Evolutionary conservation across 768 basidiomycete genomes (phyloP).

Genomic region (Lactifluus echinatus): DNA sequence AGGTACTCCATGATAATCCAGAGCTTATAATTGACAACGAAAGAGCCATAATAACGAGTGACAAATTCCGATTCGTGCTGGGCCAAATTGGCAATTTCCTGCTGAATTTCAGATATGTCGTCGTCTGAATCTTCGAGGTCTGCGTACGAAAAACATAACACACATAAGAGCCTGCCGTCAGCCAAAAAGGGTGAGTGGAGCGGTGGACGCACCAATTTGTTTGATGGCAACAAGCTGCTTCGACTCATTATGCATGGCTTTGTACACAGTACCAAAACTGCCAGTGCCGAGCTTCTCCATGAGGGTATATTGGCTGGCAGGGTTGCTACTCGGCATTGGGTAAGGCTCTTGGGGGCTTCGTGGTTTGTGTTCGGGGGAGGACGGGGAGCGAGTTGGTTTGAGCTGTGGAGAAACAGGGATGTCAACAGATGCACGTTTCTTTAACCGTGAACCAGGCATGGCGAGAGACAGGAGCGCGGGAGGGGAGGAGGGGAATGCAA

Average conservation of each 20-base stretch:
- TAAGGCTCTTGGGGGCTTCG: constrained; percentile 45
- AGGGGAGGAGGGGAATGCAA: neutral
- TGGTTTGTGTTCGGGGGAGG: constrained; percentile 40
- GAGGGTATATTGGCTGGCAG: constrained; percentile 84
- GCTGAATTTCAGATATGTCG: constrained; percentile 97
- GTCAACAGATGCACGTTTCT: constrained; percentile 15
- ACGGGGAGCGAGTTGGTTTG: constrained; percentile 39
- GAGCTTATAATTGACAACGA: constrained; percentile 92
- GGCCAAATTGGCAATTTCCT: constrained; percentile 93
- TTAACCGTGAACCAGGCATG: constrained; percentile 15
- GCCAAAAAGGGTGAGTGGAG: neutral
- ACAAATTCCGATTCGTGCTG: constrained; percentile 96
- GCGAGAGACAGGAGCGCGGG: neutral
- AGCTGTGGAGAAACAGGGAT: constrained; percentile 29
- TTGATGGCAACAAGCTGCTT: constrained; percentile 96
- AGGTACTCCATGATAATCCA: constrained; percentile 99
- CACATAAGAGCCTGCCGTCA: neutral
- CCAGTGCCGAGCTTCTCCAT: constrained; percentile 96
- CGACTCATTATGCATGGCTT: constrained; percentile 90
- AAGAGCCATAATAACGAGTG: constrained; percentile 93
- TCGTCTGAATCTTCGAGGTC: constrained; percentile 98
- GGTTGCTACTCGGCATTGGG: constrained; percentile 69
- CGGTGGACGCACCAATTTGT: constrained; percentile 69
- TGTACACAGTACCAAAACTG: constrained; percentile 95
- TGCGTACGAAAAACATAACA: constrained; percentile 25